A percentile compares a stretch with the other conserved stretches of the same genome.
Evolutionary conservation across 257 asterid species (phyloP).

Genomic region (Scutellaria barbata): DNA sequence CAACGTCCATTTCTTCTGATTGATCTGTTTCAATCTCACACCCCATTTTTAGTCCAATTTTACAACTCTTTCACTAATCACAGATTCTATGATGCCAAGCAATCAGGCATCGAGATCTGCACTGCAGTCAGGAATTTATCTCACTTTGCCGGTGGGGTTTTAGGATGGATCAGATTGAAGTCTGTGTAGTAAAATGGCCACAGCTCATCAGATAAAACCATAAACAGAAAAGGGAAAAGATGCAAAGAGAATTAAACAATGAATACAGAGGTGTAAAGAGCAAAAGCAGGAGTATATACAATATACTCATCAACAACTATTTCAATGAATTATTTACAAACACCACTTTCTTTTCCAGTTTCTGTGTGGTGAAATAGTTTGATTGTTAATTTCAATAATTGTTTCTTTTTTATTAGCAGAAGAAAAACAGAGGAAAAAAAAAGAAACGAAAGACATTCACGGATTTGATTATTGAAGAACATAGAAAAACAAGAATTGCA

Average conservation of each 20-base stretch:
- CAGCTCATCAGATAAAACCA: constrained; percentile 16
- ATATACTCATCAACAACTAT: constrained; percentile 20
- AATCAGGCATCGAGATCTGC: constrained; percentile 23
- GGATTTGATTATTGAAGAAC: neutral
- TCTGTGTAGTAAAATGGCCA: constrained; percentile 24
- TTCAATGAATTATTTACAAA: neutral
- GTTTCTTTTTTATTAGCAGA: neutral
- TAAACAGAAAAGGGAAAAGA: constrained; percentile 10
- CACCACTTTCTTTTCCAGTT: neutral
- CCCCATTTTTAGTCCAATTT: constrained; percentile 43
- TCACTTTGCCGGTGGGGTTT: neutral
- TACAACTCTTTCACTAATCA: neutral
- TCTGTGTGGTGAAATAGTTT: neutral
- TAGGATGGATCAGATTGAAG: constrained; percentile 25
- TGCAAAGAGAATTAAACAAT: neutral
- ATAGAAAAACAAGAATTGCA: constrained; percentile 2
- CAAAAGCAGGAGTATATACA: constrained; percentile 19
- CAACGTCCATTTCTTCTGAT: constrained; percentile 76
- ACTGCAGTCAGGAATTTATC: neutral
- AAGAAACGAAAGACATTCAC: neutral
- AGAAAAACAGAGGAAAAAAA: neutral
- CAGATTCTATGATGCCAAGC: constrained; percentile 13
- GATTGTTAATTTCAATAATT: neutral
- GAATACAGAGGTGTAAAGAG: constrained; percentile 32
- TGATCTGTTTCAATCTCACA: constrained; percentile 72